Percentiles rank a stretch among this genome's conserved stretches.
phyloP scores from a whole-genome alignment of 139 green algal genomes.

The Choricystis sp. region DNA sequence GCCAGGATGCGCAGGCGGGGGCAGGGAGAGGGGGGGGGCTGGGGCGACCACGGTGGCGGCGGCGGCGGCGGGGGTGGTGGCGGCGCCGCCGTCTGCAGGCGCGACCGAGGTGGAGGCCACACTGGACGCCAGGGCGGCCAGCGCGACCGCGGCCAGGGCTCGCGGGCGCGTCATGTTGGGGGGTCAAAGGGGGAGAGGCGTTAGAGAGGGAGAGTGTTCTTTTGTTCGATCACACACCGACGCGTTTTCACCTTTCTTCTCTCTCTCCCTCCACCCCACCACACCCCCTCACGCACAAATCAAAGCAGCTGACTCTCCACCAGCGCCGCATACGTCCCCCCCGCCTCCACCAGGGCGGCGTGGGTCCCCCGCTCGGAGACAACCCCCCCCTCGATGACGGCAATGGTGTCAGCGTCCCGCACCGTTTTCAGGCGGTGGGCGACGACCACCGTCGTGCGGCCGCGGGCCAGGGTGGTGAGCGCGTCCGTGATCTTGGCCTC shows the following conservation, averaged over 20 bases:
- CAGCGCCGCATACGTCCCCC: constrained; percentile 34
- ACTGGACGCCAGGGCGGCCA: too few relatives aligned
- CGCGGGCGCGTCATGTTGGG: background rate
- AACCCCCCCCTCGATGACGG: constrained; percentile 37
- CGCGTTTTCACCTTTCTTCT: too few relatives aligned
- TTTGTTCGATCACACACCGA: too few relatives aligned
- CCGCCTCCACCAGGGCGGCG: constrained; percentile 25
- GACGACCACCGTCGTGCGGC: constrained; percentile 75
- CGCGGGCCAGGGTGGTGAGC: constrained; percentile 33
- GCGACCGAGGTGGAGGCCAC: too few relatives aligned
- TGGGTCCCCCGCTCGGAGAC: constrained; percentile 45
- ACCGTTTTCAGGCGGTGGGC: constrained; percentile 82
- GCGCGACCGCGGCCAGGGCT: too few relatives aligned
- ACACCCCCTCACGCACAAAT: background rate
- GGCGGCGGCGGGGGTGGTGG: background rate
- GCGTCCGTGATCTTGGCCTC: constrained; percentile 45
- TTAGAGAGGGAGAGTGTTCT: too few relatives aligned
- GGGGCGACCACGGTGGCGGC: background rate
- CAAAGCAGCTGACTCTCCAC: constrained; percentile 33
- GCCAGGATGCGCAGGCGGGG: background rate
- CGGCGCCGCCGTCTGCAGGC: too few relatives aligned
- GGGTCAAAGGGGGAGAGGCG: background rate
- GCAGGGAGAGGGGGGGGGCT: background rate
- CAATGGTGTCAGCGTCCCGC: constrained; percentile 60
- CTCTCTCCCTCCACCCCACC: too few relatives aligned